These are phyloP conservation scores for Westerdykella ornata DNA, from an alignment of 2,329 filamentous ascomycete genomes.

Conservation along the genomic window DNA sequence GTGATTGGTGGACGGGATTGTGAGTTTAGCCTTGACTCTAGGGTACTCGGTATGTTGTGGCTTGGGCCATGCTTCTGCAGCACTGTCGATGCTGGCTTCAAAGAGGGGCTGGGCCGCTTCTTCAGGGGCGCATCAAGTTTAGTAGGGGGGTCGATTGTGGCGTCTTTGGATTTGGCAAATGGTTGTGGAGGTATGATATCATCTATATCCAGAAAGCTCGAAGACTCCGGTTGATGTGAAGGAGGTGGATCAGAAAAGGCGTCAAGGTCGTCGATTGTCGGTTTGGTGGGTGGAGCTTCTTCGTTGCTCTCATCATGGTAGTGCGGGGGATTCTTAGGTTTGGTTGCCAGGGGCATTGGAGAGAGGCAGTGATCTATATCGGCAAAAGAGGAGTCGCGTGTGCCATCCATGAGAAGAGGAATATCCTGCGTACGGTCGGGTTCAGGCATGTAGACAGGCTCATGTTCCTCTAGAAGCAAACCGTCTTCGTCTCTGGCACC, in stretches of 20 bases:
- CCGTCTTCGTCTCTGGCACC: constrained; percentile 30
- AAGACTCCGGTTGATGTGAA: constrained; percentile 1
- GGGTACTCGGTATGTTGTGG: too few relatives aligned
- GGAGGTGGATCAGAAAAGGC: constrained; percentile 3
- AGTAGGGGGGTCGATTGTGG: too few relatives aligned
- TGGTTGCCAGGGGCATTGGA: not conserved
- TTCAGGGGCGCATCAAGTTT: too few relatives aligned
- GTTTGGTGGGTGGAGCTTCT: too few relatives aligned
- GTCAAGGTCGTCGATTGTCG: constrained; percentile 22
- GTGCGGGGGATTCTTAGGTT: too few relatives aligned
- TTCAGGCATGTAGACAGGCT: constrained; percentile 24
- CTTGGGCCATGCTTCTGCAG: too few relatives aligned
- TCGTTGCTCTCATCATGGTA: too few relatives aligned
- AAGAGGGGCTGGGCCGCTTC: too few relatives aligned
- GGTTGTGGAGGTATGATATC: constrained; percentile 13
- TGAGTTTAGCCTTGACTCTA: too few relatives aligned
- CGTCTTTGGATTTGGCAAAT: not conserved
- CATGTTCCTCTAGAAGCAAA: constrained; percentile 20
- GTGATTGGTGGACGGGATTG: constrained; percentile 8
- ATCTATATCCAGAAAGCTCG: constrained; percentile 23
- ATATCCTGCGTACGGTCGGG: constrained; percentile 29
- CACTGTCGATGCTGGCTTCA: too few relatives aligned
- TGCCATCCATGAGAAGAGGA: constrained; percentile 21
- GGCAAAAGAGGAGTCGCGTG: constrained; percentile 9
- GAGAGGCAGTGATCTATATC: constrained; percentile 18